These are phyloP conservation scores for Cryptococcus sp. DNA, from an alignment of 1,284 basidiomycete species.

Conservation along the genomic window DNA sequence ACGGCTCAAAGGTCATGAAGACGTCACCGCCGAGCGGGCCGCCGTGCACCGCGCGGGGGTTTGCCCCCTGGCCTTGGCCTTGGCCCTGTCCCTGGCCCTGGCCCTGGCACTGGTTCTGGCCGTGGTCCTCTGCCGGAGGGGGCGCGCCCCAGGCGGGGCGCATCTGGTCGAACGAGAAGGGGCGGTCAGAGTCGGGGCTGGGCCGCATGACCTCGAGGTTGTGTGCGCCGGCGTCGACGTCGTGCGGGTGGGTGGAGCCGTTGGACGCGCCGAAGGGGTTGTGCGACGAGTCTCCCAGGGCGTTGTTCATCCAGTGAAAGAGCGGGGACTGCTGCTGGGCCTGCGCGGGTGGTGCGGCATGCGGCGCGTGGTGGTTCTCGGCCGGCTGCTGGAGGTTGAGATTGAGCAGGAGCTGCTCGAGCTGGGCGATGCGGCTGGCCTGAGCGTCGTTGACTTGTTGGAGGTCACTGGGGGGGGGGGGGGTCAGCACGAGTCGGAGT, in stretches of 20 bases:
- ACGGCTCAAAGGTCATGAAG: conserved; percentile 32
- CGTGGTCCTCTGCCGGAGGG: too few species aligned
- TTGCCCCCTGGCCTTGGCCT: neutral
- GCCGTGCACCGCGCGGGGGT: conserved; percentile 2
- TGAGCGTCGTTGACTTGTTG: conserved; percentile 33
- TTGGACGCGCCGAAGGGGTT: too few species aligned
- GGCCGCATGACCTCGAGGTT: conserved; percentile 35
- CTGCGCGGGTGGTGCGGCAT: neutral
- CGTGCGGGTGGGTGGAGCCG: too few species aligned
- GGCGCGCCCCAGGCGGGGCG: conserved; percentile 6
- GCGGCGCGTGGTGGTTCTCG: neutral
- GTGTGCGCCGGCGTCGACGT: conserved; percentile 6
- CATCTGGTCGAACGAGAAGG: conserved; percentile 20
- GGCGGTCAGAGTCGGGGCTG: conserved; percentile 35
- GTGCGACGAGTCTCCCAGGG: too few species aligned
- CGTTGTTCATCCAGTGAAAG: conserved; percentile 1
- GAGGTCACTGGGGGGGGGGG: conserved; percentile 29
- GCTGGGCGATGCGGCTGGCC: conserved; percentile 34
- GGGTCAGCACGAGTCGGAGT: too few species aligned
- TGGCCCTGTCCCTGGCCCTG: neutral
- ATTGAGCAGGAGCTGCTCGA: conserved; percentile 29
- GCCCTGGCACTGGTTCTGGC: neutral
- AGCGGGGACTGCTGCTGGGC: conserved; percentile 4
- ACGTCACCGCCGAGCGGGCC: conserved; percentile 13
- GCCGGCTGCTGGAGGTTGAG: conserved; percentile 11